Evolutionary conservation across 768 basidiomycete species (phyloP), one percentile per base, ranked within the genome.

Genomic region (Punctularia strigosozonata): DNA sequence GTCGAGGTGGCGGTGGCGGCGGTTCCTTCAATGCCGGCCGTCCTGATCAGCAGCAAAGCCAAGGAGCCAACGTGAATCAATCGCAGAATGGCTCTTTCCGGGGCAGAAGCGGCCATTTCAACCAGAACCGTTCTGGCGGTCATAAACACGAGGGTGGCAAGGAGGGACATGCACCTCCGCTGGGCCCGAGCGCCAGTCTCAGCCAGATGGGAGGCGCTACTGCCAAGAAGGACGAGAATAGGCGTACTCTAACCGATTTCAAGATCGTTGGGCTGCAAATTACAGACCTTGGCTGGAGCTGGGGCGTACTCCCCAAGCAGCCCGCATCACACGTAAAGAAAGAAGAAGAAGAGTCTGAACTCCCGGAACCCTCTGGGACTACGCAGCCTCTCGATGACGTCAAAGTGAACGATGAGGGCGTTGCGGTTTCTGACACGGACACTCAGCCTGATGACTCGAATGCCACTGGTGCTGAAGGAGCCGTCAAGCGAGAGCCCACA

Each of bases 201-300:
- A 49, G 41, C 19, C 42, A 43, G 36, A 42, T 37, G 34, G 50
- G 43, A 37, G 33, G 25, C 42, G 45, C 55, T 3, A 42, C 61
- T 53, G 77, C 79, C 70, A 86, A 86, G 72, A 83, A 81, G 60
- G 84, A 87, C 54, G 86, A 89, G 59, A 82, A 83, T 55, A 75
- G 81, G 53, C 77, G 88, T 51, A 95, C 92, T 22, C 77, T 99
- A 49, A 97, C 91, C 25, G 94, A 98, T 64, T 99, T 99, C 75
- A 88, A 94, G 64, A 90, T 99, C 56, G 69, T 92, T 53, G 91
- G 85, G 20, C 68, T 97, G 49, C 78, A 86, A 55, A 82, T 95
- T 48, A 75, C 69, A 50, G 79, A 82, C 48, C 64, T 95, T 42
- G 65, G 63, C 48, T 97, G 94, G 94, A 71, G 66, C 36, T 97